Evolutionary conservation across 129 eudicot species (phyloP).

Genomic region (Lonicera japonica): DNA sequence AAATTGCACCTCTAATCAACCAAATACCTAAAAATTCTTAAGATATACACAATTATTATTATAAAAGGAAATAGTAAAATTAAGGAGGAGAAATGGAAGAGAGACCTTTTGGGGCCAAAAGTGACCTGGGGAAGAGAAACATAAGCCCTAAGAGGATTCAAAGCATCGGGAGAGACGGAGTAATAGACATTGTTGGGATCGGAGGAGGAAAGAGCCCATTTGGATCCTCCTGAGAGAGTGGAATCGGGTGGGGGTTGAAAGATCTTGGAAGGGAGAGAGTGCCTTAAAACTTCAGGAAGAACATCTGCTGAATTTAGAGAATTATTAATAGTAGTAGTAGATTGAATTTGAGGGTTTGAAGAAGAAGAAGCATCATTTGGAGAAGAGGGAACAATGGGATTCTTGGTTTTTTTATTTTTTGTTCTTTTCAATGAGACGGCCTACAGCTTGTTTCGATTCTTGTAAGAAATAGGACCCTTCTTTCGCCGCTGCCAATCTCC

Average conservation of each 20-base stretch:
- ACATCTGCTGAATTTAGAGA: slow-evolving; percentile 46
- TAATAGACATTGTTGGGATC: slow-evolving; percentile 6
- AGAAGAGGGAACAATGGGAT: neutral
- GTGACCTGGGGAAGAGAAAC: slow-evolving; percentile 81
- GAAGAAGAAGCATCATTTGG: slow-evolving; percentile 10
- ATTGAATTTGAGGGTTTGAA: neutral
- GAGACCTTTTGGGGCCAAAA: slow-evolving; percentile 89
- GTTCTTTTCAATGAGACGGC: slow-evolving; percentile 42
- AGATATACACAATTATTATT: no score
- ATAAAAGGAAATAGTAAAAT: no score
- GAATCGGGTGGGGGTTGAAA: slow-evolving; percentile 44
- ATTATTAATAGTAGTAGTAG: neutral
- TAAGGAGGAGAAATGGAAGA: neutral
- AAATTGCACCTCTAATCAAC: no score
- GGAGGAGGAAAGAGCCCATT: slow-evolving; percentile 54
- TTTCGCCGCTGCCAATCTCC: slow-evolving; percentile 70
- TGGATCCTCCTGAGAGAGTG: slow-evolving; percentile 45
- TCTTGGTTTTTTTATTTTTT: no score
- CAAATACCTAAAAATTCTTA: no score
- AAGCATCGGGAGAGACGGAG: slow-evolving; percentile 51
- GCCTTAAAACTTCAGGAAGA: slow-evolving; percentile 75
- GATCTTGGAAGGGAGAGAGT: slow-evolving; percentile 58
- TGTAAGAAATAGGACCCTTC: slow-evolving; percentile 81
- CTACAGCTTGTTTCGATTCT: slow-evolving; percentile 85
- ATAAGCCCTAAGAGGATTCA: slow-evolving; percentile 75